These are phyloP conservation scores for Exophiala phaeomuriformis DNA, from an alignment of 2,329 filamentous ascomycete species.

Conservation along the genomic window DNA sequence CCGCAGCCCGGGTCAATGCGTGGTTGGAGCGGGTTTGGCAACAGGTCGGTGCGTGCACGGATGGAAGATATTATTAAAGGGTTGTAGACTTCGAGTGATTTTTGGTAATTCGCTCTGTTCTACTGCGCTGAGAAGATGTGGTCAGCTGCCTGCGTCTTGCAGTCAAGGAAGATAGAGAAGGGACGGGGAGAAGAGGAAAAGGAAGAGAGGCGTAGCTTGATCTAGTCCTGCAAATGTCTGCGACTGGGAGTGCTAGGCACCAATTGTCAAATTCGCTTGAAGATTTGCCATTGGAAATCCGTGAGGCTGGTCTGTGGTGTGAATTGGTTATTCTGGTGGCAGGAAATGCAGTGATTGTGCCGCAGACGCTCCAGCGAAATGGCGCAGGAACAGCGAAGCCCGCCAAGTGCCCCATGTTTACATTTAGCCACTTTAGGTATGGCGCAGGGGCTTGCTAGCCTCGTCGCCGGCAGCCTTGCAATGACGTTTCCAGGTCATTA, in stretches of 20 bases:
- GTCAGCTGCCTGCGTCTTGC: slow-evolving; percentile 19
- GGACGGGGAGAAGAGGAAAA: slow-evolving; percentile 30
- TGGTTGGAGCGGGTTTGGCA: slow-evolving; percentile 8
- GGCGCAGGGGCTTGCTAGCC: not conserved
- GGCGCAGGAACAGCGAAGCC: not conserved
- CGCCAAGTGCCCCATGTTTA: slow-evolving; percentile 7
- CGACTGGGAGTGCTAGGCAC: slow-evolving; percentile 16
- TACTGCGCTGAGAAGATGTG: not conserved
- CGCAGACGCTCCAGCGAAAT: not conserved
- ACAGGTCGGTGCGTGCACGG: not conserved
- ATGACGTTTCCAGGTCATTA: slow-evolving; percentile 1
- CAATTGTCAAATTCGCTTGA: slow-evolving; percentile 18
- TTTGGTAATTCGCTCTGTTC: not conserved
- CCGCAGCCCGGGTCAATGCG: slow-evolving; percentile 7
- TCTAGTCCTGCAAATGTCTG: slow-evolving; percentile 21
- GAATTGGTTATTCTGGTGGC: slow-evolving; percentile 14
- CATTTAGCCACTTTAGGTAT: slow-evolving; percentile 2
- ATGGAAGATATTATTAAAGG: not conserved
- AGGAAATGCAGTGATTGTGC: slow-evolving; percentile 8
- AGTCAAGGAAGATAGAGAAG: slow-evolving; percentile 15
- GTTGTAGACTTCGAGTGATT: not conserved
- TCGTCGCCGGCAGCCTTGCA: not conserved
- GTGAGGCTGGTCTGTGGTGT: slow-evolving; percentile 23
- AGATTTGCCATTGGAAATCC: slow-evolving; percentile 23
- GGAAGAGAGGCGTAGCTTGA: slow-evolving; percentile 35